Evolutionary conservation across 2,329 filamentous ascomycete genomes (phyloP), one percentile per base, ranked within the genome.

Genomic region (Cladosporium colombiae): DNA sequence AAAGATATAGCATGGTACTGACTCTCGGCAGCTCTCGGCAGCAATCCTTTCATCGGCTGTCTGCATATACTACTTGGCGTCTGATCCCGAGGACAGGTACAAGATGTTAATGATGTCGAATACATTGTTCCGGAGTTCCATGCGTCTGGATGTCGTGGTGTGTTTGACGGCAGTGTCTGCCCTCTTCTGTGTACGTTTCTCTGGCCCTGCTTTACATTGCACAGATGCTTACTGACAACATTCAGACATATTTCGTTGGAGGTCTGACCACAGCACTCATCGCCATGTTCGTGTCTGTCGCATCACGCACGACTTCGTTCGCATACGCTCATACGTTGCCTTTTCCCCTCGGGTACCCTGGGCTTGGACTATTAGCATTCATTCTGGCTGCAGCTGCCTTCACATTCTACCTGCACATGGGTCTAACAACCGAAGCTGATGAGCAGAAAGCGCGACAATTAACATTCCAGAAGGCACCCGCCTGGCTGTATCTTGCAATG

Each of bases 181-280:
- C 14, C 58, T 76, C 55, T 61, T 73, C 25, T 68, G 69, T 31
- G 76, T 78, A 67, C 70, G 74, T n/a, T n/a, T 35, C 1, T 31
- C 21, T 11, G 37, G 29, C n/a, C 31, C 21, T 3, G n/a, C 10
- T 21, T 21, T 10, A 8, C 2, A 11, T 21, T 21, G 5, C n/a
- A 11, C 27, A 33, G 27, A 33, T 5, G 7, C 29, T 5, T 55
- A 21, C 25, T 35, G 27, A 64, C 27, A 13, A 11, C 63, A 11
- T n/a, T 3, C 62, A 84, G 82, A 72, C 81, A 21, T 71, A 75
- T 16, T 76, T 78, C 57, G 73, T 78, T 64, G 80, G 80, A 21
- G 60, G 78, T 4, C 69, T 79, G 29, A 78, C 77, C 3, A 72
- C 82, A 16, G 74, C 76, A 21, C 73, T 81, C 2, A 64, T 82